phyloP scores from a whole-genome alignment of 2,329 filamentous ascomycete species.

The Alternaria ventricosa region DNA sequence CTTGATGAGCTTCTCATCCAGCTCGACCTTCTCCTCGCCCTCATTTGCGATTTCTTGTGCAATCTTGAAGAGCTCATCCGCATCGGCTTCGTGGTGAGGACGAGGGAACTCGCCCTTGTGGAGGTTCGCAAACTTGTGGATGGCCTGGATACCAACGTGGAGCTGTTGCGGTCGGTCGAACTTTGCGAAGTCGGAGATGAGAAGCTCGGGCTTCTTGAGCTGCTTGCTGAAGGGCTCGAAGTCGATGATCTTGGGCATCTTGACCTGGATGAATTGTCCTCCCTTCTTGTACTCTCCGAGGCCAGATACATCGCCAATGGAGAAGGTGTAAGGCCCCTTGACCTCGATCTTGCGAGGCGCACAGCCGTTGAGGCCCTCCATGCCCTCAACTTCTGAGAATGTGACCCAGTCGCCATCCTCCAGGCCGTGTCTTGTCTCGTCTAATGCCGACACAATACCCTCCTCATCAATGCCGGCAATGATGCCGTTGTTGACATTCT shows the following conservation, averaged over 20 bases:
- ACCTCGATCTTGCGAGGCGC: conserved; percentile 90
- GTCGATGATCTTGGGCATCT: conserved; percentile 93
- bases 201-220: conserved; percentile 83
- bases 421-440: conserved; percentile 92
- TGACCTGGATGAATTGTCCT: conserved; percentile 92
- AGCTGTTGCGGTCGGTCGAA: conserved; percentile 94
- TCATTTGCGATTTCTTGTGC: conserved; percentile 74
- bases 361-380: conserved; percentile 84
- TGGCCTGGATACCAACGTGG: conserved; percentile 88
- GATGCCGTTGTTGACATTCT: conserved; percentile 86
- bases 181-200: conserved; percentile 96
- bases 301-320: conserved; percentile 88
- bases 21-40: conserved; percentile 74
- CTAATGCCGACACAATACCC: conserved; percentile 87
- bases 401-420: conserved; percentile 97
- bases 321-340: conserved; percentile 95
- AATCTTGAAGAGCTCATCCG: conserved; percentile 75
- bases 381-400: conserved; percentile 89
- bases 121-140: conserved; percentile 81
- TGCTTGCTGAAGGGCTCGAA: conserved; percentile 83
- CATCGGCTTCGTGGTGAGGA: conserved; percentile 85
- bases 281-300: conserved; percentile 87
- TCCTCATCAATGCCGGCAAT: conserved; percentile 88
- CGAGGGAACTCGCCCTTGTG: conserved; percentile 76
- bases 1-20: conserved; percentile 90